Evolutionary conservation across 768 basidiomycete species (phyloP), one percentile per base, ranked within the genome.

Genomic region (Heimioporus sp.): DNA sequence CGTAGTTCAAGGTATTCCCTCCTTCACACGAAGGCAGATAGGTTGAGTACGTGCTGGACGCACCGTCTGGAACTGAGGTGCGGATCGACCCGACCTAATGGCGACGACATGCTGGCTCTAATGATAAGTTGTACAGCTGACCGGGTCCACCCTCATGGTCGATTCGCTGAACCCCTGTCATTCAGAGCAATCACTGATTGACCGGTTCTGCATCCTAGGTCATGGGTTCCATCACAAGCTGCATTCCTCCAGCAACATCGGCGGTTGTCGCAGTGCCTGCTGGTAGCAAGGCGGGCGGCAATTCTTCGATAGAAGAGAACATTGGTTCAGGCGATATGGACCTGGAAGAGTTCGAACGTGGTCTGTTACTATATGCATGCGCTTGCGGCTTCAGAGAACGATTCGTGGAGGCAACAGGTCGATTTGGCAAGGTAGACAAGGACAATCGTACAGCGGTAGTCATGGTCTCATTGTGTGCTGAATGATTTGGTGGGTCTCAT

Each of bases 161-260:
- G 58, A 66, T 17, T 15, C 45, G 15, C 40, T 65, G 12, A 55
- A 2, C 35, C 55, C 60, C n/a, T 57, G n/a, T n/a, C n/a, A n/a
- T n/a, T n/a, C 30, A 16, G 52, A 47, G 8, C 17, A 35, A 37
- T 43, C 56, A 6, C 53, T 50, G 10, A 63, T 57, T 8, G 81
- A 86, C 61, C 76, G 78, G 24, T 78, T 91, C 49, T 87, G 84
- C 54, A 81, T 92, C 9, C 87, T 87, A 2, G 87, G 86, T 48
- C 85, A 86, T 62, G 92, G 86, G 90, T 92, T 82, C 67, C 81
- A 83, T 51, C 80, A 87, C 17, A 87, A 79, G 54, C 78, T 82
- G 8, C 80, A 81, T 0, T 72, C 69, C 38, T 80, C 81, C 2
- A 68, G 70, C 13, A 63, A n/a, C n/a, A n/a, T n/a, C n/a, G n/a